A percentile compares a stretch with the other conserved stretches of the same genome.
Conservation (phyloP, 2,329 filamentous ascomycete species). For the Trichoderma sp. region DNA sequence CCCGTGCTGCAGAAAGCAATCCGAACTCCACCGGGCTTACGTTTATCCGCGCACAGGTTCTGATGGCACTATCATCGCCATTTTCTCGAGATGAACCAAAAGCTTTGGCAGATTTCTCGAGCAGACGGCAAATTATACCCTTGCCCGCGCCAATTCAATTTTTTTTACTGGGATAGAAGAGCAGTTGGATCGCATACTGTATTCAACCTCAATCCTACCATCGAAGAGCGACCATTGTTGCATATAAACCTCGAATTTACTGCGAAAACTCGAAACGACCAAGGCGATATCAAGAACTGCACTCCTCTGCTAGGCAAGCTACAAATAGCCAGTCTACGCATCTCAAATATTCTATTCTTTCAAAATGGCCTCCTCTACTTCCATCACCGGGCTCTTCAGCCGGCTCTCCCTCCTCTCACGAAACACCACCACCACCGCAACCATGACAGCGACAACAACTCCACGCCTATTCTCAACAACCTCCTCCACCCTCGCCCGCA, state of each 20-base stretch:
- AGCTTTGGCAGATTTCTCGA: not conserved
- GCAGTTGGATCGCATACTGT: not conserved
- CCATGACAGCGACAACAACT: slow-evolving; percentile 25
- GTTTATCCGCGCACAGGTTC: not conserved
- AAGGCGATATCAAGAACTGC: slow-evolving; percentile 3
- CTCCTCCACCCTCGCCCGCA: slow-evolving; percentile 38
- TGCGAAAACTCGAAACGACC: not conserved
- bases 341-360: not conserved
- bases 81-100: slow-evolving; percentile 4
- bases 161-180: too few relatives aligned
- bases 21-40: not conserved
- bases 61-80: slow-evolving; percentile 9
- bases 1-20: not conserved
- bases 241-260: not conserved
- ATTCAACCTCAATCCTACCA: not conserved
- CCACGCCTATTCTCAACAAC: slow-evolving; percentile 42
- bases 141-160: not conserved
- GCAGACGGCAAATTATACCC: not conserved
- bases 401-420: slow-evolving; percentile 31
- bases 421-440: slow-evolving; percentile 25
- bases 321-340: not conserved
- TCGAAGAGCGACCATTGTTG: not conserved
- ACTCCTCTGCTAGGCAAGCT: not conserved
- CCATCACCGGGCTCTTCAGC: slow-evolving; percentile 40
- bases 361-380: slow-evolving; percentile 38